Percentiles rank a stretch among this genome's conserved stretches.
These are phyloP conservation scores for Mercurialis annua DNA, from an alignment of 345 rosid species.

Conservation along the genomic window DNA sequence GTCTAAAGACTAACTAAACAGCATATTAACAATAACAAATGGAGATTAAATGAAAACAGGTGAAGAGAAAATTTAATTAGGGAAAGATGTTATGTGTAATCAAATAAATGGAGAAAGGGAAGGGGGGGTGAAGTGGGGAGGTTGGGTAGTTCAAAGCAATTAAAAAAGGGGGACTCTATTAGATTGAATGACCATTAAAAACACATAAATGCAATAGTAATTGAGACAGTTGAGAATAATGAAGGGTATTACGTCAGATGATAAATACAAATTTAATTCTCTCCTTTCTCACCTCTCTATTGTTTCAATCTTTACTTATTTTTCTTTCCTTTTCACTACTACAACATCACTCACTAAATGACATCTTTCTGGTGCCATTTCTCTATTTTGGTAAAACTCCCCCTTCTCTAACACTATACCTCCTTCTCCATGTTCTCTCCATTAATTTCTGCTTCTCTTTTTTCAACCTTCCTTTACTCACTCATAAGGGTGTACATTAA, in stretches of 20 bases:
- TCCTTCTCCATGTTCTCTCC: constrained; percentile 41
- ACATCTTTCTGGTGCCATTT: constrained; percentile 56
- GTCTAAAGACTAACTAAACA: neutral
- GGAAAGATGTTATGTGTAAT: constrained; percentile 25
- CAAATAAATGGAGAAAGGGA: constrained; percentile 29
- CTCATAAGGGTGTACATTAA: too few species aligned
- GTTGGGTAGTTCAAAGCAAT: constrained; percentile 75
- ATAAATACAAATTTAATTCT: constrained; percentile 74
- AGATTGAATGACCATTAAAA: constrained; percentile 76
- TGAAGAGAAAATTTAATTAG: constrained; percentile 10
- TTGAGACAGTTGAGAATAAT: constrained; percentile 91
- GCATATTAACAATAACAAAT: constrained; percentile 3
- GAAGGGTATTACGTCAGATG: constrained; percentile 80
- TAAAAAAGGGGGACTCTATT: constrained; percentile 37
- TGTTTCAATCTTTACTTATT: constrained; percentile 21
- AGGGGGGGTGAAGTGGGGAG: constrained; percentile 10
- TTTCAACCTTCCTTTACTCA: constrained; percentile 19
- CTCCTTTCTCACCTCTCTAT: neutral
- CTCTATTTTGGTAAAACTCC: constrained; percentile 35
- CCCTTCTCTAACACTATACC: constrained; percentile 22
- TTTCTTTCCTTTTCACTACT: constrained; percentile 20
- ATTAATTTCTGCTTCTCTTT: constrained; percentile 41
- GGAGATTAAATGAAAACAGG: neutral
- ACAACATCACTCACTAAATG: constrained; percentile 52
- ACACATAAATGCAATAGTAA: constrained; percentile 93